Evolutionary conservation across 2,329 filamentous ascomycete genomes (phyloP).

Genomic region (Colletotrichum limetticola): DNA sequence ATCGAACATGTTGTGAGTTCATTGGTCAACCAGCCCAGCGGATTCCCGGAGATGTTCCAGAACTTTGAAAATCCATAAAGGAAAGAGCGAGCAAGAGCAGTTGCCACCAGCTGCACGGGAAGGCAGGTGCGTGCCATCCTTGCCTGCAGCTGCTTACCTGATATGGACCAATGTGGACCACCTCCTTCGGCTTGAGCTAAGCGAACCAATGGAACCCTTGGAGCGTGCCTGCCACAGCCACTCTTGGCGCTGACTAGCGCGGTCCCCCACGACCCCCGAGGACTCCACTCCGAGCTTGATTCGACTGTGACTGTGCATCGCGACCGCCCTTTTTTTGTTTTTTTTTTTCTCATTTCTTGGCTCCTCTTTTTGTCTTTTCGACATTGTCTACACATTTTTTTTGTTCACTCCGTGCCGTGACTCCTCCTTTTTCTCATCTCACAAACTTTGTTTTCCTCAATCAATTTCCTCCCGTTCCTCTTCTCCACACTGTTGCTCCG

Average conservation of each 20-base stretch:
- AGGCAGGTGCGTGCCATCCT: conserved; percentile 1
- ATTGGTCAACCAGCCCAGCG: background rate
- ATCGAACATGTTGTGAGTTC: background rate
- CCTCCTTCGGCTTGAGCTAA: background rate
- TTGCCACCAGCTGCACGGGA: conserved; percentile 10
- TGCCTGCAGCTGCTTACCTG: conserved; percentile 1
- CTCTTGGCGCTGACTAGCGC: conserved; percentile 26
- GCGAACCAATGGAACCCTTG: conserved; percentile 10
- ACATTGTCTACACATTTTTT: background rate
- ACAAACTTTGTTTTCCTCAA: background rate
- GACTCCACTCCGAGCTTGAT: conserved; percentile 21
- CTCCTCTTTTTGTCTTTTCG: background rate
- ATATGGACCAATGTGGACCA: background rate
- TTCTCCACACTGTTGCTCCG: background rate
- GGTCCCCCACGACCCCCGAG: background rate
- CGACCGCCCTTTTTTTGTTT: background rate
- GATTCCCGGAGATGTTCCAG: background rate
- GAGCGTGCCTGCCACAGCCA: conserved; percentile 11
- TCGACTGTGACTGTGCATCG: conserved; percentile 16
- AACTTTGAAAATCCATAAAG: background rate
- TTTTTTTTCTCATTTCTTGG: background rate
- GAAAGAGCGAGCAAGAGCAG: background rate
- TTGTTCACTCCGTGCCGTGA: background rate
- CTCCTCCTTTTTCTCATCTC: background rate
- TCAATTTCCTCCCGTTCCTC: background rate